Evolutionary conservation across 2,329 filamentous ascomycete genomes (phyloP).

Genomic region (Fusarium sp.): DNA sequence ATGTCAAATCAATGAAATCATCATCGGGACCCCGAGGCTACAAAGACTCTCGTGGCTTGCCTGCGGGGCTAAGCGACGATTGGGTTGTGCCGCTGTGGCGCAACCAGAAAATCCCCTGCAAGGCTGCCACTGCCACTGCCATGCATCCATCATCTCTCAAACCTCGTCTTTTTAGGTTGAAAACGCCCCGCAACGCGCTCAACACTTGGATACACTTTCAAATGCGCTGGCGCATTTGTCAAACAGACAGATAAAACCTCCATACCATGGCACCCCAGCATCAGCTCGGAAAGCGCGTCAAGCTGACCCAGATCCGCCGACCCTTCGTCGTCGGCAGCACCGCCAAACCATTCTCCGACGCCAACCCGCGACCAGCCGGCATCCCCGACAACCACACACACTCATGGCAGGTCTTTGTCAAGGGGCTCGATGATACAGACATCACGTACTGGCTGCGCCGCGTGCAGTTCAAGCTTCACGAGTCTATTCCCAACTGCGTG

Average conservation of each 20-base stretch:
- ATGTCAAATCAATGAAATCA: conserved; percentile 49
- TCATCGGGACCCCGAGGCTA: conserved; percentile 44
- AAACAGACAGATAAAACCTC: not conserved
- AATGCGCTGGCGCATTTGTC: not conserved
- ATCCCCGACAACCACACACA: conserved; percentile 94
- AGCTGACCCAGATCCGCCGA: conserved; percentile 75
- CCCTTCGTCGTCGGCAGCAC: conserved; percentile 85
- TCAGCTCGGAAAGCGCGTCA: conserved; percentile 74
- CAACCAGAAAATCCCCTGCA: not conserved
- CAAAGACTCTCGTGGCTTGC: conserved; percentile 27
- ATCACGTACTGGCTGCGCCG: conserved; percentile 97
- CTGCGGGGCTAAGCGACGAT: conserved; percentile 6
- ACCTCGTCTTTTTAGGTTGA: not conserved
- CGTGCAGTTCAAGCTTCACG: conserved; percentile 98
- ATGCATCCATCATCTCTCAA: conserved; percentile 9
- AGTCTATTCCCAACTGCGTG: conserved; percentile 93
- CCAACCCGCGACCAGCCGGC: conserved; percentile 82
- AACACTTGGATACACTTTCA: not conserved
- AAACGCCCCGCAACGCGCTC: not conserved
- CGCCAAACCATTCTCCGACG: conserved; percentile 83
- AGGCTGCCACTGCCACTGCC: conserved; percentile 35
- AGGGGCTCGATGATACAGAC: conserved; percentile 89
- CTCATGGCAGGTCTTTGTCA: conserved; percentile 95
- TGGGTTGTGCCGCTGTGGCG: conserved; percentile 34
- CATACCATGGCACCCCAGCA: conserved; percentile 71